Conservation (phyloP, 306 rosid species). For the Cucumis sativus region DNA sequence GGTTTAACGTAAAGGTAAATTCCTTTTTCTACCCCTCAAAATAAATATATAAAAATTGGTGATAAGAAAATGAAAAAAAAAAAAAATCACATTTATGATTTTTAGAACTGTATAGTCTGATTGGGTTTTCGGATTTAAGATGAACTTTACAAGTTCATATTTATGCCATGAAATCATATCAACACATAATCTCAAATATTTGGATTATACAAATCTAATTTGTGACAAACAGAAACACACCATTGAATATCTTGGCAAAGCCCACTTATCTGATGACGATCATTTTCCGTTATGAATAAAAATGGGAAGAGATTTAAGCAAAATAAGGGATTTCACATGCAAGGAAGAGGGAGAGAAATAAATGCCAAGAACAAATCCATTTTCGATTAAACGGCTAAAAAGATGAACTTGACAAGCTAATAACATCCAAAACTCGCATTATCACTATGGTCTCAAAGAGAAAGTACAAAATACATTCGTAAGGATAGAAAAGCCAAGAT, state of each 20-base stretch:
- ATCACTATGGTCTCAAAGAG: background rate
- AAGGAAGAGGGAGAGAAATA: too few species aligned
- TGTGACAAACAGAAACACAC: background rate
- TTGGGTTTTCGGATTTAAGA: too few species aligned
- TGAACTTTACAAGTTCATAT: background rate
- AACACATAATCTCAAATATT: background rate
- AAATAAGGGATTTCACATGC: background rate
- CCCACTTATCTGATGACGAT: background rate
- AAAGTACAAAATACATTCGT: background rate
- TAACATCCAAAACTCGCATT: background rate
- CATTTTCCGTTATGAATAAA: background rate
- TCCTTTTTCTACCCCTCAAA: too few species aligned
- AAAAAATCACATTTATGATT: too few species aligned
- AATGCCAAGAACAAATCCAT: background rate
- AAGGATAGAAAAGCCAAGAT: background rate
- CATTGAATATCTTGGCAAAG: background rate
- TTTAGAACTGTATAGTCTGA: too few species aligned
- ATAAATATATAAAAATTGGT: too few species aligned
- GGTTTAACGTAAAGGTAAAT: background rate
- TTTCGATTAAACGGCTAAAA: too few species aligned
- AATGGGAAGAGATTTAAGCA: background rate
- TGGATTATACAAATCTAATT: background rate
- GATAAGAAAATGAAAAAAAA: too few species aligned
- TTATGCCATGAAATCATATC: too few species aligned
- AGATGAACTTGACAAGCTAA: too few species aligned